Evolutionary conservation across 2,329 filamentous ascomycete genomes (phyloP).

Genomic region (Plenodomus biglobosus): DNA sequence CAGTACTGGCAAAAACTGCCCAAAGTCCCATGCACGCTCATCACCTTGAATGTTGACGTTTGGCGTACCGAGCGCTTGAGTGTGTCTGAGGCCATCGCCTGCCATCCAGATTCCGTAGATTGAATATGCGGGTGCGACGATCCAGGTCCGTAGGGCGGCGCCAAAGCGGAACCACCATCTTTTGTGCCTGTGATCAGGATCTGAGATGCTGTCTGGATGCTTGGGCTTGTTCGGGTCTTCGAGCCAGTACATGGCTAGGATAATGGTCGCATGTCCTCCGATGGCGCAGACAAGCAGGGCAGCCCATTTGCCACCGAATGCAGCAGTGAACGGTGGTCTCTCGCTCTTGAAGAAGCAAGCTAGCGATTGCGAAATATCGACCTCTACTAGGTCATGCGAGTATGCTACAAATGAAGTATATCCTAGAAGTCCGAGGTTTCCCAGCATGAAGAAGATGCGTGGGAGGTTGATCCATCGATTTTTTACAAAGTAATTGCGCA

Average conservation of each 20-base stretch:
- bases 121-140: constrained; percentile 34
- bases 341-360: constrained; percentile 33
- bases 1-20: constrained; percentile 34
- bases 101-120: constrained; percentile 36
- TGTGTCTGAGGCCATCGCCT: constrained; percentile 19
- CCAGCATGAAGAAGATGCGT: constrained; percentile 37
- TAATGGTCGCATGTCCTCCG: constrained; percentile 32
- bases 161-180: constrained; percentile 26
- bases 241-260: constrained; percentile 35
- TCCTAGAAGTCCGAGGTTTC: constrained; percentile 30
- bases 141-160: constrained; percentile 30
- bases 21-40: constrained; percentile 35
- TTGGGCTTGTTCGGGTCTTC: constrained; percentile 7
- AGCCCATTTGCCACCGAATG: constrained; percentile 34
- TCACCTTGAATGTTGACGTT: constrained; percentile 22
- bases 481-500: constrained; percentile 37
- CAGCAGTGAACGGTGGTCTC: constrained; percentile 20
- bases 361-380: constrained; percentile 23
- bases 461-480: constrained; percentile 38
- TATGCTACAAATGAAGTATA: constrained; percentile 38
- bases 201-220: background rate
- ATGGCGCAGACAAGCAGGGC: constrained; percentile 32
- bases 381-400: constrained; percentile 28
- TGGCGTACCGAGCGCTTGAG: constrained; percentile 30
- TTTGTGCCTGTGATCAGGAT: constrained; percentile 11